Evolutionary conservation across 345 rosid genomes (phyloP), one percentile per base, ranked within the genome.

Genomic region (Syzygium oleosum): DNA sequence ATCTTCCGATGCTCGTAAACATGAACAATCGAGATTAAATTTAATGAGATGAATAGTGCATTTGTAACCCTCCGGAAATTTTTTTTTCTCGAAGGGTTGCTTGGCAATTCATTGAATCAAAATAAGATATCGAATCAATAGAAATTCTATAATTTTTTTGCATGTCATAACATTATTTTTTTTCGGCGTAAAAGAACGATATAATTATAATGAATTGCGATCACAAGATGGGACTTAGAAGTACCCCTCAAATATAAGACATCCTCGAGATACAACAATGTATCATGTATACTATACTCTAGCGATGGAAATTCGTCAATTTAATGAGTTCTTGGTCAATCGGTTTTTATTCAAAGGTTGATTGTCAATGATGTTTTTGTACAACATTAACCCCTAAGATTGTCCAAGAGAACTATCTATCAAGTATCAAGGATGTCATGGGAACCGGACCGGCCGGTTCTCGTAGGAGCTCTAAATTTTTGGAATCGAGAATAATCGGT

Each of bases 61-160:
- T n/a, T 14, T n/a, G 4, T 1, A 29, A 61, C n/a, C 7, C 34
- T n/a, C 0, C 3, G 0, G 2, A n/a, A 61, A 52, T n/a, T n/a
- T n/a, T n/a, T n/a, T 61, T 61, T 61, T 61, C 9, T 61, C 0
- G 0, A n/a, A 1, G 17, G 19, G 19, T 61, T 6, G 31, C 15
- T 29, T 11, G 25, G 34, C 0, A 17, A 6, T n/a, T 61, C 16
- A 61, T 7, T 13, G 73, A 38, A n/a, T 61, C 73, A 61, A 61
- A 61, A n/a, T 7, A 61, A 61, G 38, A n/a, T n/a, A n/a, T 61
- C 8, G 16, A 59, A 12, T 27, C 2, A 2, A 27, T 12, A 27
- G 6, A 59, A 12, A 12, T 59, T 27, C 4, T 27, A 27, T 6
- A 13, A 3, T 6, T 27, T n/a, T 61, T 61, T 61, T 43, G 46